These are phyloP conservation scores for Serendipita sp. DNA, from an alignment of 768 basidiomycete genomes.

Conservation along the genomic window DNA sequence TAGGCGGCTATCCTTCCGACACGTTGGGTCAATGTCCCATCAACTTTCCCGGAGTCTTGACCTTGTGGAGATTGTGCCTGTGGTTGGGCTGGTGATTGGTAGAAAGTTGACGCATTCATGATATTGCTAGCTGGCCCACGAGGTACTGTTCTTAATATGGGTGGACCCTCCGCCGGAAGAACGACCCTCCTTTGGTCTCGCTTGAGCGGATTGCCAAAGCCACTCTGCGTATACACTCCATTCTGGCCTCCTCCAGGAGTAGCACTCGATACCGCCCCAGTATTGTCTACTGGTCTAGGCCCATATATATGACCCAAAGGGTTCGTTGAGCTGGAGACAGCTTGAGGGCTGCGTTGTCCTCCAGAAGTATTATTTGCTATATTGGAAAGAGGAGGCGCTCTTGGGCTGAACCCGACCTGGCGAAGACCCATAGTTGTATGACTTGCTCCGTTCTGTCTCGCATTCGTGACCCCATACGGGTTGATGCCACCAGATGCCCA, in stretches of 20 bases:
- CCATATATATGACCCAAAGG: not conserved
- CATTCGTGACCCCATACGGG: not conserved
- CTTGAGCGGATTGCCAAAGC: not conserved
- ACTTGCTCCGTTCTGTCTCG: not conserved
- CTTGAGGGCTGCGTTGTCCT: not conserved
- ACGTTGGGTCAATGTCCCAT: not conserved
- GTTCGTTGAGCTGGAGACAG: not conserved
- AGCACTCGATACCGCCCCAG: not conserved
- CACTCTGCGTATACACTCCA: not conserved
- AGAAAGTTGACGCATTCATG: not conserved
- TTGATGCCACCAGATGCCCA: not conserved
- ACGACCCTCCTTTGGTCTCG: not conserved
- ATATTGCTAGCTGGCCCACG: not conserved
- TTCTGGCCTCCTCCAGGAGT: not conserved
- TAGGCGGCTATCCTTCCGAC: not conserved
- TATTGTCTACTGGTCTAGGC: not conserved
- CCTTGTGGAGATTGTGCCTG: not conserved
- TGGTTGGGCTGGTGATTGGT: not conserved
- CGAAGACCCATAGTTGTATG: not conserved
- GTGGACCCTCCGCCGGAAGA: not conserved
- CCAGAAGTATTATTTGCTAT: not conserved
- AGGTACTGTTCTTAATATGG: not conserved
- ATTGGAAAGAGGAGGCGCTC: not conserved
- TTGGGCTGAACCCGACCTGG: not conserved
- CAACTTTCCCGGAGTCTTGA: not conserved